A percentile compares a stretch with the other conserved stretches of the same genome.
These are phyloP conservation scores for Eucalyptus sp. DNA, from an alignment of 345 rosid genomes.

Conservation along the genomic window DNA sequence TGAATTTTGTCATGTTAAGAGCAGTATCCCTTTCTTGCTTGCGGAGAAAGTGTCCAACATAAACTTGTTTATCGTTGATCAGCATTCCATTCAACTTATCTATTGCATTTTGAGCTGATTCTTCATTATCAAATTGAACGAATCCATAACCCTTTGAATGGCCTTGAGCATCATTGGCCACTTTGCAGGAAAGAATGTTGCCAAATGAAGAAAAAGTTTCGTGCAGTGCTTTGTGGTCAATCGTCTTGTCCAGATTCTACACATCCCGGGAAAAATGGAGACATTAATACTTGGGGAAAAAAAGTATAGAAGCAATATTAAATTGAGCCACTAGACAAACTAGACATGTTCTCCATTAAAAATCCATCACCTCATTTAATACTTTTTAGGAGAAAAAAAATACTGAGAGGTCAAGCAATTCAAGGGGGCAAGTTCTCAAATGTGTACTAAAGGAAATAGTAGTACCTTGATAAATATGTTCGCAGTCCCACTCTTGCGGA, in stretches of 20 bases:
- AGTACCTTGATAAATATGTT: constrained; percentile 86
- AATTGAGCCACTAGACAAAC: not conserved
- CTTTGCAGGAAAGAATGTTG: constrained; percentile 79
- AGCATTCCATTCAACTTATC: constrained; percentile 89
- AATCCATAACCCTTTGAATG: constrained; percentile 96
- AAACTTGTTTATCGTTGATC: constrained; percentile 87
- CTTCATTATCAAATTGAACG: constrained; percentile 75
- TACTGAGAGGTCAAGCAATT: not conserved
- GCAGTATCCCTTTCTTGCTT: constrained; percentile 69
- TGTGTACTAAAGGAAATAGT: not conserved
- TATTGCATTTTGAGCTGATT: constrained; percentile 71
- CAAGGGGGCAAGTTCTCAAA: not conserved
- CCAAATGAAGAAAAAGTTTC: constrained; percentile 91
- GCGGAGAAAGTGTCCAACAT: constrained; percentile 84
- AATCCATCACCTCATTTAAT: not conserved
- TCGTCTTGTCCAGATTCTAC: constrained; percentile 80
- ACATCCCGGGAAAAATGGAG: not conserved
- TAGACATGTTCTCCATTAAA: not conserved
- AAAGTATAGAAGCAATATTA: not conserved
- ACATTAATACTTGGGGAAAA: not conserved
- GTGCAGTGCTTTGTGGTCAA: constrained; percentile 87
- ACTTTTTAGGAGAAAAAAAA: not conserved
- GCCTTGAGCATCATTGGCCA: constrained; percentile 63
- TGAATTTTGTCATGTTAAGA: constrained; percentile 42
- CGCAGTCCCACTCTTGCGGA: constrained; percentile 85